These are phyloP conservation scores for Talaromyces verruculosus DNA, from an alignment of 2,329 filamentous ascomycete species.

Conservation along the genomic window DNA sequence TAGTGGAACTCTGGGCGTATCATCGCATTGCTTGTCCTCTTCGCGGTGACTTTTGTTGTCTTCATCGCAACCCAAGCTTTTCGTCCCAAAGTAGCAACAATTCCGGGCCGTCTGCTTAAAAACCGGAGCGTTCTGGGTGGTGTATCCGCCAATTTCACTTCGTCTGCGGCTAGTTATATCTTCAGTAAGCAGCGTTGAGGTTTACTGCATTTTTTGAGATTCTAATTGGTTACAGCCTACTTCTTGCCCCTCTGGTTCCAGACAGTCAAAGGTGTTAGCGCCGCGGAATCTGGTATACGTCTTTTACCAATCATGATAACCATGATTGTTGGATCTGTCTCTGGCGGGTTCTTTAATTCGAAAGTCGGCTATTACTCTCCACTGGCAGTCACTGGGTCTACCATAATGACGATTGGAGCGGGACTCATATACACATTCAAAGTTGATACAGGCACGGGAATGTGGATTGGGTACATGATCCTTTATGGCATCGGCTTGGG, in stretches of 20 bases:
- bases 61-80: neutral
- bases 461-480: slow-evolving; percentile 34
- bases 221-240: slow-evolving; percentile 24
- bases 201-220: neutral
- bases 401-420: neutral
- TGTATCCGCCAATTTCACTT: neutral
- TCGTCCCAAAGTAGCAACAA: neutral
- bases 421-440: slow-evolving; percentile 8
- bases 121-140: neutral
- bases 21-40: neutral
- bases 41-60: neutral
- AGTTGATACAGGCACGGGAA: slow-evolving; percentile 25
- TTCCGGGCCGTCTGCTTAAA: neutral
- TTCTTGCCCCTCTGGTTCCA: slow-evolving; percentile 34
- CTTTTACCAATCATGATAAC: slow-evolving; percentile 28
- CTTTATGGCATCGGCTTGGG: slow-evolving; percentile 29
- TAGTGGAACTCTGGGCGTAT: neutral
- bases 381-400: neutral
- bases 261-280: slow-evolving; percentile 29
- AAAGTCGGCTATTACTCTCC: slow-evolving; percentile 6
- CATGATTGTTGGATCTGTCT: slow-evolving; percentile 15
- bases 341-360: neutral
- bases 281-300: slow-evolving; percentile 24
- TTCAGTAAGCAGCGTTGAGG: neutral
- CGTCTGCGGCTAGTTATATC: neutral